Conservation (phyloP, 1,284 basidiomycete genomes). For the Gymnopus androsaceus region DNA sequence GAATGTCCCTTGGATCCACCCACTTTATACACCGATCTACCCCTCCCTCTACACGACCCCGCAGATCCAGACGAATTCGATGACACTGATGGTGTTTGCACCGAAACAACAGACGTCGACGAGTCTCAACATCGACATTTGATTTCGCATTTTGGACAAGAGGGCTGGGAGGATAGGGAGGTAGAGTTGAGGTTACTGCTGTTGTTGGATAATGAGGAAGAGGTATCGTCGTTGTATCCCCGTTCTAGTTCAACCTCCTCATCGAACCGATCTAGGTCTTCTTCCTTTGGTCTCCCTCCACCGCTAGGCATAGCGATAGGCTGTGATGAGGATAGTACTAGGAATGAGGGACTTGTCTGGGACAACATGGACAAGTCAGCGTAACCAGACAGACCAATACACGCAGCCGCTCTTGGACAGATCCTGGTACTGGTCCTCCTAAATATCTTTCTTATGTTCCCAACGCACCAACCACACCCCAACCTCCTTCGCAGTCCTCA, state of each 20-base stretch:
- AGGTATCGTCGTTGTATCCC: neutral
- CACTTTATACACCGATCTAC: neutral
- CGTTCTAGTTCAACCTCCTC: neutral
- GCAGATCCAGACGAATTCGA: neutral
- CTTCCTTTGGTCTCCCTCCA: neutral
- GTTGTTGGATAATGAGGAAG: slow-evolving; percentile 2
- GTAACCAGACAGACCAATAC: slow-evolving; percentile 7
- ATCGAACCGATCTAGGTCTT: slow-evolving; percentile 3
- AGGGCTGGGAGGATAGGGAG: neutral
- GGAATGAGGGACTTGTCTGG: neutral
- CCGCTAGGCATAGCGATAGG: slow-evolving; percentile 7
- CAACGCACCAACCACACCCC: slow-evolving; percentile 21
- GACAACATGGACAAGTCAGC: neutral
- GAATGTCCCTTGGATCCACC: slow-evolving; percentile 5
- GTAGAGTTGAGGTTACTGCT: neutral
- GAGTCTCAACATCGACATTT: slow-evolving; percentile 7
- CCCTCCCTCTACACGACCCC: slow-evolving; percentile 1
- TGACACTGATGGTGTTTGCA: neutral
- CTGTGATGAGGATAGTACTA: neutral
- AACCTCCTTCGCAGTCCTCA: slow-evolving; percentile 13
- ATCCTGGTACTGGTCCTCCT: slow-evolving; percentile 32
- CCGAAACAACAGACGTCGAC: neutral
- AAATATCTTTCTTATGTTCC: neutral
- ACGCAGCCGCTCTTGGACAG: slow-evolving; percentile 39
- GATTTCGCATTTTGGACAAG: neutral